These are phyloP conservation scores for Piloderma croceum DNA, from an alignment of 768 basidiomycete species.

Conservation along the genomic window DNA sequence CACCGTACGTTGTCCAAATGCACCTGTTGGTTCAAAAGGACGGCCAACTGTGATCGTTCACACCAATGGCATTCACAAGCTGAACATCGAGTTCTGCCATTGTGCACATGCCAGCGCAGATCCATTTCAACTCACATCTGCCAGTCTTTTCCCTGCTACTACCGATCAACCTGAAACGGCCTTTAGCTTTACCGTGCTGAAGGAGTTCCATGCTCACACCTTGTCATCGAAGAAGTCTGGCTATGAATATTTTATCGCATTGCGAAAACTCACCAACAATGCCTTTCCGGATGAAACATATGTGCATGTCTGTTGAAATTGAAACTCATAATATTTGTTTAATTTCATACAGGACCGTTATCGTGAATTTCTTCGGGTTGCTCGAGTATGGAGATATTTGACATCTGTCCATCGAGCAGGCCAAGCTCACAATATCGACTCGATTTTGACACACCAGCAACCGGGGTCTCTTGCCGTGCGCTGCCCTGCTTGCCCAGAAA, in stretches of 20 bases:
- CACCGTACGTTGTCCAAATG: slow-evolving; percentile 6
- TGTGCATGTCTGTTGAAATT: background rate
- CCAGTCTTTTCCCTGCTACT: slow-evolving; percentile 23
- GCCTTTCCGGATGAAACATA: background rate
- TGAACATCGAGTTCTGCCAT: slow-evolving; percentile 18
- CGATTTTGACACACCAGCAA: background rate
- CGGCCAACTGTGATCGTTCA: slow-evolving; percentile 19
- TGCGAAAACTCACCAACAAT: slow-evolving; percentile 5
- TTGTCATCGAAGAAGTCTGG: slow-evolving; percentile 11
- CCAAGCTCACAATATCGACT: background rate
- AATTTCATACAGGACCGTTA: background rate
- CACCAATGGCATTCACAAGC: slow-evolving; percentile 16
- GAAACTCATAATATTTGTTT: background rate
- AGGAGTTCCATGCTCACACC: slow-evolving; percentile 7
- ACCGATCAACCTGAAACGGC: slow-evolving; percentile 16
- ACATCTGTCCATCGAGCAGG: background rate
- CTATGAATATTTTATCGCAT: slow-evolving; percentile 7
- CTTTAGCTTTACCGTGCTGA: slow-evolving; percentile 15
- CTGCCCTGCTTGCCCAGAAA: background rate
- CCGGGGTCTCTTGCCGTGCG: background rate
- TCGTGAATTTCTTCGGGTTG: background rate
- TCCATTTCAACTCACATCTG: slow-evolving; percentile 24
- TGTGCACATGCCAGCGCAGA: too few species aligned
- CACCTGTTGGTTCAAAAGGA: slow-evolving; percentile 3
- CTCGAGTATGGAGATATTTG: background rate